Evolutionary conservation across 306 rosid species (phyloP), one percentile per base, ranked within the genome.

Genomic region (Fagus sylvatica): DNA sequence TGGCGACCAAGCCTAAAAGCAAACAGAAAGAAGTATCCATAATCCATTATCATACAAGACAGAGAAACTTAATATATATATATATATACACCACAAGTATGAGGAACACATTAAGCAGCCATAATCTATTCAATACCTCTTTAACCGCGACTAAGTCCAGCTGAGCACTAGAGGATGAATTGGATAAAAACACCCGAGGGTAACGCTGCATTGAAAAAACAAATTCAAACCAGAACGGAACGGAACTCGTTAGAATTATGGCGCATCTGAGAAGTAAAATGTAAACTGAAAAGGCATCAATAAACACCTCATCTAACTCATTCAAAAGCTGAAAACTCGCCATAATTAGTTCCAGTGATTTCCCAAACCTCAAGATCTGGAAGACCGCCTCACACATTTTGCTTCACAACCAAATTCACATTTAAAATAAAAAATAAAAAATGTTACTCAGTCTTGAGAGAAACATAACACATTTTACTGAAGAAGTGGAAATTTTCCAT

Each of bases 1-100:
- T 15, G 98, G 98, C 28, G 80, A 84, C 96, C 97, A 89, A 22
- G 82, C 92, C 98, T 94, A 71, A 56, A 71, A 88, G 70, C 69
- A 87, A 70, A 37, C 36, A 17, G 13, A 53, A 74, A 62, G 3
- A 7, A 57, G 72, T 65, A 4, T 22, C 28, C 28, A 22, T 22
- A 22, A 22, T 22, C 28, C 28, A 51, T 28, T 70, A 75, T 54
- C 53, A 43, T 40, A 15, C 40, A 69, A 40, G 0, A 40, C 6
- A 36, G 16, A 13, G 33, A 7, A 46, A 53, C 32, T 28, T 46
- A 40, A 43, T 43, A 43, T 46, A 46, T 10, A 46, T 43, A 39
- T 4, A 39, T 4, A 39, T 8, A 43, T 19, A 46, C 11, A 33
- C 15, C 37, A 67, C 51, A 53, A 69, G 70, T 67, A 65, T 32